Evolutionary conservation across 108 stramenopile genomes (phyloP).

Genomic region (Schizochytrium sp.): DNA sequence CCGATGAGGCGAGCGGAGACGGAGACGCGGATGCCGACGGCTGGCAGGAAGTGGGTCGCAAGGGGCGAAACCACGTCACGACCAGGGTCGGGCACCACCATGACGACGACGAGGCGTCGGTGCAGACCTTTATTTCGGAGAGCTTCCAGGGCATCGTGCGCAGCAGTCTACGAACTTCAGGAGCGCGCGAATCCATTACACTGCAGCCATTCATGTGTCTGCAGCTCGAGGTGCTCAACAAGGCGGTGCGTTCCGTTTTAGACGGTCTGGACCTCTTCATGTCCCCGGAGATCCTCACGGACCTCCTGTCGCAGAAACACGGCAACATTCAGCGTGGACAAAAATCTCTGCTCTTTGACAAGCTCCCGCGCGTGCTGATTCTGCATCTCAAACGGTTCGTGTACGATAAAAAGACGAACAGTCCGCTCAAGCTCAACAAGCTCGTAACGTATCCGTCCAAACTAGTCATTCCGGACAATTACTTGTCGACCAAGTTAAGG

Average conservation of each 20-base stretch:
- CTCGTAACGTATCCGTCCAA: background rate
- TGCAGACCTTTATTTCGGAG: background rate
- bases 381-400: background rate
- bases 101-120: background rate
- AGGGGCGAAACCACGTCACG: background rate
- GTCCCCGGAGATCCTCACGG: background rate
- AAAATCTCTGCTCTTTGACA: background rate
- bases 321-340: background rate
- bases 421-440: background rate
- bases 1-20: background rate
- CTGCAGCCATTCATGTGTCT: slow-evolving; percentile 18
- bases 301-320: background rate
- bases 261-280: slow-evolving; percentile 13
- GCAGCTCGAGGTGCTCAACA: slow-evolving; percentile 7
- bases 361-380: background rate
- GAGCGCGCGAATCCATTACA: background rate
- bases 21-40: background rate
- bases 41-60: background rate
- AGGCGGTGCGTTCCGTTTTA: background rate
- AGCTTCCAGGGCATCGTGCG: background rate
- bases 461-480: background rate
- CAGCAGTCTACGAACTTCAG: background rate
- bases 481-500: background rate
- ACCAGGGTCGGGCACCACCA: background rate
- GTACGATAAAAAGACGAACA: slow-evolving; percentile 8